Conservation (phyloP, 805 yeast genomes). For the Limtongozyma cylindracea region DNA sequence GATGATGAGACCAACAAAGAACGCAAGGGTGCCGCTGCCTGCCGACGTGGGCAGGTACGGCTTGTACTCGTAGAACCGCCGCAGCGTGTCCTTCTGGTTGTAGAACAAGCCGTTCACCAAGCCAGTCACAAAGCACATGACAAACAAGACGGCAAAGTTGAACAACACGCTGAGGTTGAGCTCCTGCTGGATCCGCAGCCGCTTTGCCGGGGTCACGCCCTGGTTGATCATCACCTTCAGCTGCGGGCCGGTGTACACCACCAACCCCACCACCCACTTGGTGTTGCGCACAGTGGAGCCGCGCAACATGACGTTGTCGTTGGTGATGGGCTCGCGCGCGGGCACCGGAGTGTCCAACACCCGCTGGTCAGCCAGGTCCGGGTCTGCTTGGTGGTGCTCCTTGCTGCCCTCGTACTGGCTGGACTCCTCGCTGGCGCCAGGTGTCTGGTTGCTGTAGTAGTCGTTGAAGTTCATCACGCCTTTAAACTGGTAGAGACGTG, state of each 20-base stretch:
- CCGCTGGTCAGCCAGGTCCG: too few relatives aligned
- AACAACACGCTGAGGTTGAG: constrained; percentile 39
- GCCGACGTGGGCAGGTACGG: constrained; percentile 33
- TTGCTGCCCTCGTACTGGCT: too few relatives aligned
- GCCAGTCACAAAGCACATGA: constrained; percentile 45
- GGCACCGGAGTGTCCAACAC: constrained; percentile 9
- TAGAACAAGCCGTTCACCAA: constrained; percentile 44
- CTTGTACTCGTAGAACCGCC: constrained; percentile 32
- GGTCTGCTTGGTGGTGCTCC: too few relatives aligned
- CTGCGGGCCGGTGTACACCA: constrained; percentile 54
- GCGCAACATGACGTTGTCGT: constrained; percentile 39
- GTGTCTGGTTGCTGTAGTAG: constrained; percentile 7
- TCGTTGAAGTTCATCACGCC: constrained; percentile 35
- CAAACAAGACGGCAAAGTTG: constrained; percentile 34
- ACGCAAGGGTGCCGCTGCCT: constrained; percentile 42
- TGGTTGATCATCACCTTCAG: constrained; percentile 59
- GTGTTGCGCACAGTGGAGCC: constrained; percentile 57
- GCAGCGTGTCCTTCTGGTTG: constrained; percentile 14
- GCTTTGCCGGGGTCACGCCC: constrained; percentile 55
- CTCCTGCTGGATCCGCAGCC: constrained; percentile 36
- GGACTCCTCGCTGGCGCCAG: too few relatives aligned
- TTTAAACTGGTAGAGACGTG: constrained; percentile 34
- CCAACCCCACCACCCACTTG: constrained; percentile 51
- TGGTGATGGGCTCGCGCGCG: constrained; percentile 29
- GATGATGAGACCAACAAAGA: constrained; percentile 52